Evolutionary conservation across 352 stramenopile species (phyloP), one percentile per base, ranked within the genome.

Genomic region (Pythium volutum): DNA sequence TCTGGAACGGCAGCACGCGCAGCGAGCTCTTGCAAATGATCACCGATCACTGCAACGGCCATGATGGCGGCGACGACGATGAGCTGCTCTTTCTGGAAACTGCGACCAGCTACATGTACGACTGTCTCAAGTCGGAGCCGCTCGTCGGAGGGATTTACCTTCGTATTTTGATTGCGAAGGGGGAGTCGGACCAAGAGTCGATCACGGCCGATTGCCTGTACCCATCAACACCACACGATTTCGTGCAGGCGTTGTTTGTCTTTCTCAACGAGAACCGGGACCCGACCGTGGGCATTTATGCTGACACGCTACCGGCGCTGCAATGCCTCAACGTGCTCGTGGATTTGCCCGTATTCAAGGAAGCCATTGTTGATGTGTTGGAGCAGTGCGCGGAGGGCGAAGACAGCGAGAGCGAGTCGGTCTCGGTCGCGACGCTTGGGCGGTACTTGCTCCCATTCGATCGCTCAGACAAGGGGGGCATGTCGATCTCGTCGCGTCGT

Each of bases 181-280:
- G 68, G 1, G 58, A 69, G 23, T 42, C 25, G 0, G 59, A 79
- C 10, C 78, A 70, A 1, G 66, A 79, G 12, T 45, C 65, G 0
- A 79, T 93, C 43, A 82, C 75, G 1, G 71, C 73, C 8, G 72
- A 84, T n/a, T 76, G 63, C 20, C 39, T 91, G 27, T 86, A 87
- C 31, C 75, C 81, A 1, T 73, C 64, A 15, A 83, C 76, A 8
- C 74, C 78, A 4, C 58, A 76, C 33, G 75, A 80, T 22, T 89
- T 93, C 41, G 50, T 93, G 4, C 74, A 84, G 52, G 66, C 74
- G 3, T 62, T 93, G 6, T 90, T 93, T 49, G 63, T 80, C 42
- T 93, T 93, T 57, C 55, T 93, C 41, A 87, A 91, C 49, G 80
- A 90, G 51, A 93, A 91, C 38, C 75, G 77, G 36, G 78, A 93